A percentile compares a stretch with the other conserved stretches of the same genome.
These are phyloP conservation scores for Gigaspora rosea DNA, from an alignment of 192 early-diverging fungal genomes.

Conservation along the genomic window DNA sequence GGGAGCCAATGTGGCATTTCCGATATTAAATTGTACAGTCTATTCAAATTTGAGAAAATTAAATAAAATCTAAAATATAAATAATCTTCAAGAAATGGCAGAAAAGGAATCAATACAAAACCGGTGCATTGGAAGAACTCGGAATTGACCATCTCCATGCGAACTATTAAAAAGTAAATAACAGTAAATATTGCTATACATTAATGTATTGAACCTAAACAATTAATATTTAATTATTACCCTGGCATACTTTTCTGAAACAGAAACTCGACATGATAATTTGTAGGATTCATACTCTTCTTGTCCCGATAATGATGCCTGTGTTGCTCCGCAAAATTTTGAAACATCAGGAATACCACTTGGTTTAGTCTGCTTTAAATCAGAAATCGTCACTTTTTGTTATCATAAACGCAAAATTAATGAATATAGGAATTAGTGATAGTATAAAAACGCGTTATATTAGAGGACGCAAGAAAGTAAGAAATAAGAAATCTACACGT, in stretches of 20 bases:
- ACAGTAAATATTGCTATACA: not conserved
- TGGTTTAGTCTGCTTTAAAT: constrained; percentile 9
- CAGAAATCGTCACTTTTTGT: not conserved
- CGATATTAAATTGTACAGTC: not conserved
- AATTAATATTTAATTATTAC: not conserved
- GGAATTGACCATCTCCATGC: constrained; percentile 2
- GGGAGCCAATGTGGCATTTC: not conserved
- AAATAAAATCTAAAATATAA: not conserved
- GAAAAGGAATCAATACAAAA: not conserved
- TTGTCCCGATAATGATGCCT: constrained; percentile 4
- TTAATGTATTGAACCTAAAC: not conserved
- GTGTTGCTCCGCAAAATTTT: constrained; percentile 5
- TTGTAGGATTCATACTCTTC: constrained; percentile 10
- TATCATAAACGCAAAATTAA: not conserved
- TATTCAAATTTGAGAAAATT: not conserved
- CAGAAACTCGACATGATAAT: not conserved
- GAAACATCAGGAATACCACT: not conserved
- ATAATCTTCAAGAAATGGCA: not conserved
- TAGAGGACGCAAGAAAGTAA: not conserved
- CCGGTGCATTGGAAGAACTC: not conserved
- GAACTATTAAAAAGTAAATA: not conserved
- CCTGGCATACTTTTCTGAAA: not conserved
- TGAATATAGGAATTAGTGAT: not conserved
- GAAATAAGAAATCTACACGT: not conserved
- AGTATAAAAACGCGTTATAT: not conserved